Evolutionary conservation across 495 filamentous ascomycete species (phyloP).

Genomic region (Achaetomiella virescens): DNA sequence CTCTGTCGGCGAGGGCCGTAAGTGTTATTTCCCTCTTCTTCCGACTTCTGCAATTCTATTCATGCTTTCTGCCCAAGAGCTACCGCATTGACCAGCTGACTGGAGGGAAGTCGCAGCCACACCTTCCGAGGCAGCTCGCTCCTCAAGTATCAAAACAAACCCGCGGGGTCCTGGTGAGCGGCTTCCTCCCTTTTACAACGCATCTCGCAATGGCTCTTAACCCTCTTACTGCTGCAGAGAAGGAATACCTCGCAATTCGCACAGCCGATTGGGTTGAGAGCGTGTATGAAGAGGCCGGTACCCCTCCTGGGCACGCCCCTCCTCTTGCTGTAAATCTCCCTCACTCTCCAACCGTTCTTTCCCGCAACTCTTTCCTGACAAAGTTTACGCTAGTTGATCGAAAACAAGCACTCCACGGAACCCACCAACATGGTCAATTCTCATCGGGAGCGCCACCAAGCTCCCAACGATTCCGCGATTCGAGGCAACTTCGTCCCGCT

Average conservation of each 20-base stretch:
- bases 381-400: neutral
- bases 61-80: neutral
- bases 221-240: neutral
- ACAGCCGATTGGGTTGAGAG: neutral
- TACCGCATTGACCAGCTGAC: neutral
- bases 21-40: neutral
- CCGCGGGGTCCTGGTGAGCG: neutral
- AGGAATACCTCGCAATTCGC: neutral
- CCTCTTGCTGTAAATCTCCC: neutral
- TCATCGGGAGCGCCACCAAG: neutral
- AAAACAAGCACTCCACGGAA: neutral
- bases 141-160: neutral
- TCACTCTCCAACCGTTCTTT: neutral
- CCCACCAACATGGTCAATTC: neutral
- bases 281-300: neutral
- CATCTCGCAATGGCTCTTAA: neutral
- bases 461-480: slow-evolving; percentile 12
- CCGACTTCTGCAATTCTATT: neutral
- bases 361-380: neutral
- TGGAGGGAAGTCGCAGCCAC: neutral
- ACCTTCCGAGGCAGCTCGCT: neutral
- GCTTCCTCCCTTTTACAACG: neutral
- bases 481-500: slow-evolving; percentile 25
- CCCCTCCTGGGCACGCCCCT: neutral
- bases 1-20: neutral